phyloP scores from a whole-genome alignment of 1,284 basidiomycete species.

The Somion occarium region DNA sequence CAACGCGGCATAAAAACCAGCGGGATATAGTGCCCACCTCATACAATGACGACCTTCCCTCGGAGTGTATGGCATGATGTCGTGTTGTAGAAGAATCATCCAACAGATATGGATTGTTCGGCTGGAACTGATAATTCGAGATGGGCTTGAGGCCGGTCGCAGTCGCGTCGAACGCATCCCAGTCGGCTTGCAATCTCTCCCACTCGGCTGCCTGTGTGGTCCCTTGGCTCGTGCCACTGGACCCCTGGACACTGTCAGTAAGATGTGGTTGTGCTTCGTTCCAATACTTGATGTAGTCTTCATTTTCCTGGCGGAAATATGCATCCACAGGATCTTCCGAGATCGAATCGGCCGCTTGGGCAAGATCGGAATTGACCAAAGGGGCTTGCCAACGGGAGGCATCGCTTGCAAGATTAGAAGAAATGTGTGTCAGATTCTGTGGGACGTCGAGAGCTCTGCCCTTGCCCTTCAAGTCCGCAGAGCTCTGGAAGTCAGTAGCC shows the following conservation, averaged over 20 bases:
- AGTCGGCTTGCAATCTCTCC: conserved; percentile 72
- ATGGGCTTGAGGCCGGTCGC: conserved; percentile 56
- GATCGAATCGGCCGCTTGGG: conserved; percentile 18
- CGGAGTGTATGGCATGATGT: conserved; percentile 49
- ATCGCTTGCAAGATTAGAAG: neutral
- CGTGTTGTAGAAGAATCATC: conserved; percentile 51
- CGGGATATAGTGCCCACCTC: conserved; percentile 45
- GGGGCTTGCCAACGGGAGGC: neutral
- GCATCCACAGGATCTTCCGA: conserved; percentile 56
- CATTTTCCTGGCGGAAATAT: conserved; percentile 71
- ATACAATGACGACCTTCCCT: conserved; percentile 38
- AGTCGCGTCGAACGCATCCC: conserved; percentile 80
- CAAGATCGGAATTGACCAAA: neutral
- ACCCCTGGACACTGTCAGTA: neutral
- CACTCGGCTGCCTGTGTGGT: conserved; percentile 38
- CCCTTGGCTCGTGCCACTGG: neutral
- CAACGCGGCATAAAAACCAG: neutral
- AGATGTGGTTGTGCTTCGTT: conserved; percentile 19
- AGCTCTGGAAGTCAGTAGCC: conserved; percentile 17
- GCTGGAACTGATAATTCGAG: conserved; percentile 71
- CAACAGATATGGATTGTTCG: conserved; percentile 76
- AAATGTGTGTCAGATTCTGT: neutral
- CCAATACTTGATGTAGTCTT: conserved; percentile 60
- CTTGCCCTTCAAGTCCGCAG: conserved; percentile 60
- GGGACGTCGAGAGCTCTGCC: conserved; percentile 40